Evolutionary conservation across 225 moss, liverwort and hornwort species (phyloP), one percentile per base, ranked within the genome.

Genomic region (Bryum argenteum): DNA sequence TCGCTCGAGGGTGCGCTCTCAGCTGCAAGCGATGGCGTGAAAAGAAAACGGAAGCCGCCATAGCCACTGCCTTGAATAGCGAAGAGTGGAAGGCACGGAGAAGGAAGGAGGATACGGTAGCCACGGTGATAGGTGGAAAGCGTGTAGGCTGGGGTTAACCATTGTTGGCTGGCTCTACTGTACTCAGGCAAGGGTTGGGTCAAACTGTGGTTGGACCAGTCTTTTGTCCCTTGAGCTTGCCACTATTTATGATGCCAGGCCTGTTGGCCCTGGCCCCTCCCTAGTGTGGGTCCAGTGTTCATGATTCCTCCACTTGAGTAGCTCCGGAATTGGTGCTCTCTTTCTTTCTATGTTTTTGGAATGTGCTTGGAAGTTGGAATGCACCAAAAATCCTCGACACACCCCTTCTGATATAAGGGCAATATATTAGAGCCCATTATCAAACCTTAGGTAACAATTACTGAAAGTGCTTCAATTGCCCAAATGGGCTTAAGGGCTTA

Each of bases 171-270:
- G n/a, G n/a, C n/a, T n/a, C n/a, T n/a, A n/a, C n/a, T n/a, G n/a
- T n/a, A n/a, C n/a, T n/a, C 11, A 11, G 5, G 15, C 11, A 15
- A 1, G 15, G 48, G 48, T 48, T 59, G 19, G 67, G 61, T 73
- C 78, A 56, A 73, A 56, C 12, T 8, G 38, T 19, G 73, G 73
- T 68, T 73, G 67, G 73, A 73, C 73, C 15, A 1, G 62, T 73
- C 62, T 58, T 37, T 73, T 73, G 73, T 78, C 78, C 47, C 67
- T 61, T 50, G 13, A 12, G 21, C 20, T 33, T 6, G 13, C 61
- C 17, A 55, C 68, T 78, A 40, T 62, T 54, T 51, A 63, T 62
- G 73, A 73, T 78, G 63, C 68, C 55, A 55, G 73, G 47, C 54
- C 65, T n/a, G n/a, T n/a, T n/a, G n/a, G n/a, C n/a, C n/a, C n/a